Percentiles rank a stretch among this genome's conserved stretches.
Evolutionary conservation across 75 land plant species (phyloP).

Genomic region (Cupressus sempervirens): DNA sequence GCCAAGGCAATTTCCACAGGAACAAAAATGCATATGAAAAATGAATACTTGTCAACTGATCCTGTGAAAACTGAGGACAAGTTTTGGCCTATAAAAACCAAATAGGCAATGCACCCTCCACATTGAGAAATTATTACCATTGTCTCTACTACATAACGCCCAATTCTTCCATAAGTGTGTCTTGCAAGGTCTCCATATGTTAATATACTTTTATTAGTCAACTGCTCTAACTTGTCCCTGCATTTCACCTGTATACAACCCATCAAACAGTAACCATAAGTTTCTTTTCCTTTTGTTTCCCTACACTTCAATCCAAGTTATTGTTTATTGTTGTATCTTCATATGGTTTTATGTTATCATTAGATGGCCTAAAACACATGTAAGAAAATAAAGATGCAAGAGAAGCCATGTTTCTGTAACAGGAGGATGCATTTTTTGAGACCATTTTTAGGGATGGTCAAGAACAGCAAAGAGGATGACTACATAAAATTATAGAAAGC

Average conservation of each 20-base stretch:
- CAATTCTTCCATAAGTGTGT: slow-evolving; percentile 37
- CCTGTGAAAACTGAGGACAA: slow-evolving; percentile 55
- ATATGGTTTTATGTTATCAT: background rate
- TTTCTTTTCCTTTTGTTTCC: background rate
- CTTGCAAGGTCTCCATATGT: slow-evolving; percentile 71
- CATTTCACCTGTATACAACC: slow-evolving; percentile 47
- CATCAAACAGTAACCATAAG: background rate
- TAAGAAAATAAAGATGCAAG: background rate
- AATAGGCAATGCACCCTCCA: slow-evolving; percentile 73
- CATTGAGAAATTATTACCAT: slow-evolving; percentile 57
- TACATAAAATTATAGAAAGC: no score
- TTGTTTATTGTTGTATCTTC: background rate
- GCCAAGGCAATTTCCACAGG: slow-evolving; percentile 56
- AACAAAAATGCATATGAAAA: slow-evolving; percentile 43
- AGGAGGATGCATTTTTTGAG: no score
- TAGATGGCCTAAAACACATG: background rate
- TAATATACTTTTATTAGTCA: slow-evolving; percentile 11
- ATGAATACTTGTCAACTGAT: background rate
- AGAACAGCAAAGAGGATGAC: no score
- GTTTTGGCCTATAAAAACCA: slow-evolving; percentile 75
- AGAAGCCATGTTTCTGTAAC: no score
- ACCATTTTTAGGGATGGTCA: no score
- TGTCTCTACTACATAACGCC: slow-evolving; percentile 49
- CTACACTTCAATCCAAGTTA: background rate
- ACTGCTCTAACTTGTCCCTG: slow-evolving; percentile 30